Percentiles rank a stretch among this genome's conserved stretches.
Evolutionary conservation across 2,329 filamentous ascomycete species (phyloP).

Genomic region (Karstenula rhodostoma): DNA sequence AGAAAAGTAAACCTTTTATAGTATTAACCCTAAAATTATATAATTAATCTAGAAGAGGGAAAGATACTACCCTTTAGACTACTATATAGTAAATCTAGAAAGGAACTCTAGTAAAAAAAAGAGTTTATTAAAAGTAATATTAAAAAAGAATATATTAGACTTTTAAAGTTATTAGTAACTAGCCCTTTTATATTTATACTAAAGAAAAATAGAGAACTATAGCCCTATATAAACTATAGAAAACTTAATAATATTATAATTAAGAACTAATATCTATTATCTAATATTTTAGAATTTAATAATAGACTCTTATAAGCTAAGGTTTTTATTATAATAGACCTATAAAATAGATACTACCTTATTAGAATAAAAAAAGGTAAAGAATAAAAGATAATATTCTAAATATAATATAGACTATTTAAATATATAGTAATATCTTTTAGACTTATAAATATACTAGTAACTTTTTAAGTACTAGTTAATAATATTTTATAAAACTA

Average conservation of each 20-base stretch:
- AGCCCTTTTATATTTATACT: neutral
- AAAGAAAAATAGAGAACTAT: neutral
- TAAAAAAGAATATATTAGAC: neutral
- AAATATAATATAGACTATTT: neutral
- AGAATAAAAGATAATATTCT: neutral
- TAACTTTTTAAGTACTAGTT: neutral
- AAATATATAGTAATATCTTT: neutral
- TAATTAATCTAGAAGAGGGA: neutral
- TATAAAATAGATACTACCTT: slow-evolving; percentile 7
- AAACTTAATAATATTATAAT: neutral
- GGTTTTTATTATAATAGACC: neutral
- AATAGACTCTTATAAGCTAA: neutral
- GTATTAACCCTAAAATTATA: neutral
- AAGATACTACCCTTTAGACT: neutral
- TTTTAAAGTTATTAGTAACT: neutral
- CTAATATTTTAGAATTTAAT: neutral
- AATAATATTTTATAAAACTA: neutral
- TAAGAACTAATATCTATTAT: neutral
- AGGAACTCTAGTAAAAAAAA: neutral
- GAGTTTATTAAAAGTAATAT: neutral
- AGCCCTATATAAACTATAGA: neutral
- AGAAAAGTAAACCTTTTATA: neutral
- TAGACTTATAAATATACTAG: neutral
- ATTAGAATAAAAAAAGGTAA: neutral
- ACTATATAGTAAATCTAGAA: neutral